A percentile compares a stretch with the other conserved stretches of the same genome.
Evolutionary conservation across 176 grass and related monocot species (phyloP).

Genomic region (Ensete glaucum): DNA sequence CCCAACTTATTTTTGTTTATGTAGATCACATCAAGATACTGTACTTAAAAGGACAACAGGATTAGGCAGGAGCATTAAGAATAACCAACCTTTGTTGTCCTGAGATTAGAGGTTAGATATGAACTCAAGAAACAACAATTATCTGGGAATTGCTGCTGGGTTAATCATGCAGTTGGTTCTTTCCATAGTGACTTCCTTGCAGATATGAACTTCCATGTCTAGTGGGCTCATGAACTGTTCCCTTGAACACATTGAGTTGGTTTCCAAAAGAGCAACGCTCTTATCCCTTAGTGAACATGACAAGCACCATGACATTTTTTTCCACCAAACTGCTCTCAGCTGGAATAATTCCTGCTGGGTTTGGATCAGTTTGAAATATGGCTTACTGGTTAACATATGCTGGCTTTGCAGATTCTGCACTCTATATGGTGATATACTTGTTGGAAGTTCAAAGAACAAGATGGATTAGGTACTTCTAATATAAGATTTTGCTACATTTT

Average conservation of each 20-base stretch:
- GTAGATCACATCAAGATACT: background rate
- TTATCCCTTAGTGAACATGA: background rate
- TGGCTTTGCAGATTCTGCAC: no score
- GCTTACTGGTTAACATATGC: background rate
- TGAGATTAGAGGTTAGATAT: background rate
- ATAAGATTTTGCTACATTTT: no score
- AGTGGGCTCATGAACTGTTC: background rate
- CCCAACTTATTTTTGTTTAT: background rate
- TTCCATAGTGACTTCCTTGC: constrained; percentile 5
- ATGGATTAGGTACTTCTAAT: no score
- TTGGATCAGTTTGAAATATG: background rate
- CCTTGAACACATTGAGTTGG: background rate
- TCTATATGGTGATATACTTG: no score
- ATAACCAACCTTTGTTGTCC: no score
- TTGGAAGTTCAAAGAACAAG: no score
- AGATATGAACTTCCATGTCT: background rate
- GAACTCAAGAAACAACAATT: background rate
- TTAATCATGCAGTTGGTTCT: background rate
- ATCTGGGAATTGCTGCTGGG: constrained; percentile 1
- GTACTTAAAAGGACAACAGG: background rate
- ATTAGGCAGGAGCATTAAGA: background rate
- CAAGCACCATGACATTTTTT: background rate
- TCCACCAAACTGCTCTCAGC: no score
- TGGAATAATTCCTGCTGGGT: background rate
- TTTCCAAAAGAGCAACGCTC: background rate